Conservation (phyloP, 1,284 basidiomycete genomes). For the Lentinula novae-zelandiae region DNA sequence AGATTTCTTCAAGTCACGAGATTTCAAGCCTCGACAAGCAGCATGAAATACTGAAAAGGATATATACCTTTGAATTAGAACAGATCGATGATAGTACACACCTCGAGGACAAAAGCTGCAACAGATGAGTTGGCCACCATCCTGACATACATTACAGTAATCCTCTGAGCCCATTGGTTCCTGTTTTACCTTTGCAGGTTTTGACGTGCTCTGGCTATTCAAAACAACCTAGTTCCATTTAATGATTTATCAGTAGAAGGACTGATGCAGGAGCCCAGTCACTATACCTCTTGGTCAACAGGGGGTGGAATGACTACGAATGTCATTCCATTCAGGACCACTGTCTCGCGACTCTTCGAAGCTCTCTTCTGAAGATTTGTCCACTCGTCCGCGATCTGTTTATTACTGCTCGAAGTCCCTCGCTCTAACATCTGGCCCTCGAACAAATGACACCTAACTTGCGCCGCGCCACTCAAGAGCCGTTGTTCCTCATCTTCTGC, state of each 20-base stretch:
- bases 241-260: neutral
- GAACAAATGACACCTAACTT: constrained; percentile 54
- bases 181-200: constrained; percentile 25
- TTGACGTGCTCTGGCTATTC: constrained; percentile 12
- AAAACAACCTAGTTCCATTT: neutral
- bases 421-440: constrained; percentile 47
- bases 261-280: neutral
- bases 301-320: constrained; percentile 32
- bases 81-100: constrained; percentile 19
- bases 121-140: constrained; percentile 50
- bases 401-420: constrained; percentile 28
- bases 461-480: constrained; percentile 50
- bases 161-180: constrained; percentile 46
- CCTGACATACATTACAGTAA: constrained; percentile 54
- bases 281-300: constrained; percentile 24
- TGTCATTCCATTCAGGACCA: constrained; percentile 42
- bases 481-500: constrained; percentile 53
- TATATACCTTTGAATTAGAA: neutral
- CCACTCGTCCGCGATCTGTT: constrained; percentile 44
- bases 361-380: constrained; percentile 40
- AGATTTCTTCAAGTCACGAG: constrained; percentile 23
- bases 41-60: constrained; percentile 45
- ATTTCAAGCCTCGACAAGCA: constrained; percentile 37
- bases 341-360: constrained; percentile 31
- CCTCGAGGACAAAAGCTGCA: constrained; percentile 53